Conservation (phyloP, 257 asterid species). For the Solanum okadae region DNA sequence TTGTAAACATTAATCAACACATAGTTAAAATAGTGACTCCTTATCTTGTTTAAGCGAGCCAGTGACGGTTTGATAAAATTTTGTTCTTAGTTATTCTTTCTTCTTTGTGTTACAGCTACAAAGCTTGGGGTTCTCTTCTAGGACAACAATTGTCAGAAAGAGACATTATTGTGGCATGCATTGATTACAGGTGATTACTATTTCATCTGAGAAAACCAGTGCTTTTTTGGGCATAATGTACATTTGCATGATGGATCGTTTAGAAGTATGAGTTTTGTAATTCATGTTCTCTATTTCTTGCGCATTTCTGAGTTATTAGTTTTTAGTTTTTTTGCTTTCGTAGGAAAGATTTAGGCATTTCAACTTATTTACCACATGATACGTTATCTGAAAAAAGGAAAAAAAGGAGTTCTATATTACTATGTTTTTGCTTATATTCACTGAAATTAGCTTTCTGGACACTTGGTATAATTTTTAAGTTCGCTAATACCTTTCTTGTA, state of each 20-base stretch:
- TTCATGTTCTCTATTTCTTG: neutral
- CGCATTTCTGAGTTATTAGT: neutral
- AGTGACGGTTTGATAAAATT: neutral
- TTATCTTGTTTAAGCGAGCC: neutral
- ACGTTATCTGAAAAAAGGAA: neutral
- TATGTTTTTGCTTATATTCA: neutral
- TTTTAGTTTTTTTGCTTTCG: neutral
- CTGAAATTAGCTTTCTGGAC: neutral
- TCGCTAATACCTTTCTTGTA: neutral
- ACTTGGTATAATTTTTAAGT: neutral
- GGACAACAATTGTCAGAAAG: conserved; percentile 90
- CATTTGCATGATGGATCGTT: neutral
- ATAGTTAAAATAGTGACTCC: neutral
- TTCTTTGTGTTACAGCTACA: conserved; percentile 46
- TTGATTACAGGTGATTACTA: conserved; percentile 74
- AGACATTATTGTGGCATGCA: conserved; percentile 93
- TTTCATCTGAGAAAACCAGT: neutral
- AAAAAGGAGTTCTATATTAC: neutral
- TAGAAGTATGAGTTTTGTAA: neutral
- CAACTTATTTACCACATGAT: neutral
- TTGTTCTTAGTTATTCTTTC: conserved; percentile 3
- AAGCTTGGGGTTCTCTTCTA: conserved; percentile 99
- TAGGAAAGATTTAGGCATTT: neutral
- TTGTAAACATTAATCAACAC: neutral
- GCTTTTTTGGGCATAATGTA: neutral